Base-by-base conservation (phyloP, 1,139 yeast genomes). In the Yamadazyma spencermartinsiae region DNA sequence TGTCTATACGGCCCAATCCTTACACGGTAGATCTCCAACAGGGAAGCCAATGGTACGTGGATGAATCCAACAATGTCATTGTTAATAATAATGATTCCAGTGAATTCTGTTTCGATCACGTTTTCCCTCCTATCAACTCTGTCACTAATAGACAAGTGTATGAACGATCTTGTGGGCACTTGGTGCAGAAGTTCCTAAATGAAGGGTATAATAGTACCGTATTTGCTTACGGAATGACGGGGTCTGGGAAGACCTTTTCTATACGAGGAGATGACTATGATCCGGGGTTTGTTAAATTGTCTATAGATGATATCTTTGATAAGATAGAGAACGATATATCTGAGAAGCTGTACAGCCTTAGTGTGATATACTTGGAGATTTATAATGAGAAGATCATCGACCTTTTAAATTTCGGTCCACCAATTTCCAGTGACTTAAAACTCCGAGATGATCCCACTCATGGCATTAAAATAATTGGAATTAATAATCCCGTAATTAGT, bases 191-290 rank as follows among this genome's bases (percentile, higher is more conserved):
- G 44, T 82, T 87, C 41, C 66, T 88, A 47, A 47, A 62, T 31
- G 82, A 82, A 25, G 96, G 96, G 0, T 89, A 68, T 58, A 88
- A 89, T 55, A 95, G 92, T 8, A 90, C 96, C 0, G 82, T 90
- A 1, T 88, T 90, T 66, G 98, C 98, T 1, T 92, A 92, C 57
- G 98, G 98, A 2, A 57, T 57, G 45, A 57, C 98, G 0, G 98
- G 98, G 0, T 87, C 96, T 1, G 98, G 98, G 23, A 90, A 90
- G 58, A 90, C 98, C 0, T 85, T 79, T 55, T 83, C 95, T 2
- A 88, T 90, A 96, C 85, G 85, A 47, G 96, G 96, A 24, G 68
- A 74, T 10, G 68, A 64, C 0, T 49, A 56, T 1, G 88, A 86
- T 49, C 83, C 86, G 0, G 97, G 97, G 18, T 75, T 89, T 41